A percentile compares a stretch with the other conserved stretches of the same genome.
Evolutionary conservation across 768 basidiomycete species (phyloP).

Genomic region (Suillus bovinus): DNA sequence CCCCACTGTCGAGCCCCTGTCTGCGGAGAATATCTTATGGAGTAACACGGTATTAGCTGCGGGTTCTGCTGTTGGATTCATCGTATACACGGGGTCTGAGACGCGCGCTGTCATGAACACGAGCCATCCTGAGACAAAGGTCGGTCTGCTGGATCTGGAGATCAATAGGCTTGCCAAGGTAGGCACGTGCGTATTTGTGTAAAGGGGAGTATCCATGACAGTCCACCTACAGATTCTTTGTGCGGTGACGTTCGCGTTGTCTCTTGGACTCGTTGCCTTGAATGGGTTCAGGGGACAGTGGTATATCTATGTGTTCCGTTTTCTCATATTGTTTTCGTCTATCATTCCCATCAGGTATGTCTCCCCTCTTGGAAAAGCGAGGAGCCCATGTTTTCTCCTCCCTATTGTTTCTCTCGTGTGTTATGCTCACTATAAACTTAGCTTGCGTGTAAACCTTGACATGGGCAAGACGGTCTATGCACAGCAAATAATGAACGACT

Average conservation of each 20-base stretch:
- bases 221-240: constrained; percentile 73
- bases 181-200: constrained; percentile 10
- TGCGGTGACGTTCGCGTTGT: constrained; percentile 89
- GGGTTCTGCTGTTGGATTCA: constrained; percentile 88
- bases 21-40: constrained; percentile 96
- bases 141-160: constrained; percentile 88
- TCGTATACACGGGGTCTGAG: constrained; percentile 93
- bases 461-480: constrained; percentile 99
- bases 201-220: background rate
- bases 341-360: constrained; percentile 97
- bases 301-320: constrained; percentile 96
- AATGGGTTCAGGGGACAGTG: constrained; percentile 96
- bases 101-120: constrained; percentile 99
- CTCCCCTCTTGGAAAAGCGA: background rate
- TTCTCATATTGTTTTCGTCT: constrained; percentile 96
- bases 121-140: constrained; percentile 93
- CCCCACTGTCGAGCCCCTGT: constrained; percentile 76
- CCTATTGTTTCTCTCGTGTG: background rate
- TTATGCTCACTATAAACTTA: constrained; percentile 29
- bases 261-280: constrained; percentile 87
- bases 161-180: constrained; percentile 97
- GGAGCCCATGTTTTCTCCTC: background rate
- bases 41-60: constrained; percentile 97
- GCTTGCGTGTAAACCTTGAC: constrained; percentile 97
- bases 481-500: constrained; percentile 92